Conservation (phyloP, 345 rosid species). For the Jatropha curcas region DNA sequence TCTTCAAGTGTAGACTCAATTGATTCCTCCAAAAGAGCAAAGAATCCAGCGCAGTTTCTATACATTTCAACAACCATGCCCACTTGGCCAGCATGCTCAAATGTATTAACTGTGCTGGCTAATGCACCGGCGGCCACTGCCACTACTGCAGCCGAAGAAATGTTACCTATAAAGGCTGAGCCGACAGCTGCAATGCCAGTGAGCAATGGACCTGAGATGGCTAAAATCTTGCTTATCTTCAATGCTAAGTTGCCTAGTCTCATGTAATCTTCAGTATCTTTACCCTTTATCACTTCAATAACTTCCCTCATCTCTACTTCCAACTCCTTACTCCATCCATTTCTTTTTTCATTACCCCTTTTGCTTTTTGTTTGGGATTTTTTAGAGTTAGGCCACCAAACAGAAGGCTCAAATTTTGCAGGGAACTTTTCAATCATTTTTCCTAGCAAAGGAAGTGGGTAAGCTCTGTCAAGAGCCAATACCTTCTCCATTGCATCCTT, state of each 20-base stretch:
- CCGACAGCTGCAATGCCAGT: conserved; percentile 39
- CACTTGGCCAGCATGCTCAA: conserved; percentile 52
- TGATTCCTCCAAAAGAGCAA: conserved; percentile 33
- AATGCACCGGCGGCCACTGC: conserved; percentile 42
- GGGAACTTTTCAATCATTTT: conserved; percentile 44
- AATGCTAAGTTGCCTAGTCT: conserved; percentile 41
- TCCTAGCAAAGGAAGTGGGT: conserved; percentile 43
- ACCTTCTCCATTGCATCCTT: conserved; percentile 27
- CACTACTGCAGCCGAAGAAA: conserved; percentile 20
- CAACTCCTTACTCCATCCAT: conserved; percentile 42
- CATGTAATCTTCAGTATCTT: conserved; percentile 43
- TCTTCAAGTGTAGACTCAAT: conserved; percentile 29
- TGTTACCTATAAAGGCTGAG: conserved; percentile 25
- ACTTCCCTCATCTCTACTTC: conserved; percentile 44
- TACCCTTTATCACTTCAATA: conserved; percentile 29
- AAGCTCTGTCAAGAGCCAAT: conserved; percentile 39
- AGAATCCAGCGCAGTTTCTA: conserved; percentile 47
- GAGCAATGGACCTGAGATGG: conserved; percentile 46
- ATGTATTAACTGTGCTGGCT: conserved; percentile 32
- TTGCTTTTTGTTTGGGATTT: neutral
- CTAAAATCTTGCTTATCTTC: conserved; percentile 48
- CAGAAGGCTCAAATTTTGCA: conserved; percentile 25
- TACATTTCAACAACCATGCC: conserved; percentile 66
- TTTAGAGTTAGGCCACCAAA: conserved; percentile 33
- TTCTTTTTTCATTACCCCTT: neutral